These are phyloP conservation scores for Chlamydomonas eustigma DNA, from an alignment of 139 green algal genomes.

Conservation along the genomic window DNA sequence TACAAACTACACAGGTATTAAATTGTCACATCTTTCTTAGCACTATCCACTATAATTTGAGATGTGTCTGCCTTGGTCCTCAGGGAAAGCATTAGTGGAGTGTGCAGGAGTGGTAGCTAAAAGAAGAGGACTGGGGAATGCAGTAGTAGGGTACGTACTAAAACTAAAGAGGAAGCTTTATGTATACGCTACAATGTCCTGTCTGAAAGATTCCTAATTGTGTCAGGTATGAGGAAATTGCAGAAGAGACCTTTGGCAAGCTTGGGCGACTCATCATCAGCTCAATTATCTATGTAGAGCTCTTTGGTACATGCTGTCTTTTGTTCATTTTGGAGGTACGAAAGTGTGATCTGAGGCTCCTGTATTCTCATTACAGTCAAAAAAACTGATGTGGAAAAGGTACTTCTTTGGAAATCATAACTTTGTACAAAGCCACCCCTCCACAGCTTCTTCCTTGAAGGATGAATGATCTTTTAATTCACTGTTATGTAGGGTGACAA, in stretches of 20 bases:
- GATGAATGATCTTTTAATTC: no score
- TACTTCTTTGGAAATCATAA: no score
- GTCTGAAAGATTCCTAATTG: no score
- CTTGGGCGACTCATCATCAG: constrained; percentile 49
- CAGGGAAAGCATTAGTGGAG: constrained; percentile 47
- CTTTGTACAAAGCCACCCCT: no score
- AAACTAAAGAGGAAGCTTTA: no score
- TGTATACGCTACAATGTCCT: no score
- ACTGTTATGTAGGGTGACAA: constrained; percentile 36
- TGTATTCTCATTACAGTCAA: no score
- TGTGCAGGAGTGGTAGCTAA: constrained; percentile 29
- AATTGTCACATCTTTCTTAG: constrained; percentile 2
- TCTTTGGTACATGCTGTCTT: constrained; percentile 68
- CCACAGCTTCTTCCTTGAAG: no score
- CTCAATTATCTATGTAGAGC: constrained; percentile 69
- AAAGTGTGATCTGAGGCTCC: no score
- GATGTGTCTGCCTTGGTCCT: not conserved
- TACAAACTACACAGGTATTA: constrained; percentile 63
- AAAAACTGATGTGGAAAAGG: no score
- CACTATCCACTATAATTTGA: not conserved
- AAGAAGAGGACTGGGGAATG: not conserved
- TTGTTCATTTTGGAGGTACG: constrained; percentile 63
- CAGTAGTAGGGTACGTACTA: not conserved
- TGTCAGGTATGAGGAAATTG: constrained; percentile 66
- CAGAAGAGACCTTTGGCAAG: constrained; percentile 55